Evolutionary conservation across 1,139 yeast species (phyloP).

Genomic region (Blastobotrys arbuscula): DNA sequence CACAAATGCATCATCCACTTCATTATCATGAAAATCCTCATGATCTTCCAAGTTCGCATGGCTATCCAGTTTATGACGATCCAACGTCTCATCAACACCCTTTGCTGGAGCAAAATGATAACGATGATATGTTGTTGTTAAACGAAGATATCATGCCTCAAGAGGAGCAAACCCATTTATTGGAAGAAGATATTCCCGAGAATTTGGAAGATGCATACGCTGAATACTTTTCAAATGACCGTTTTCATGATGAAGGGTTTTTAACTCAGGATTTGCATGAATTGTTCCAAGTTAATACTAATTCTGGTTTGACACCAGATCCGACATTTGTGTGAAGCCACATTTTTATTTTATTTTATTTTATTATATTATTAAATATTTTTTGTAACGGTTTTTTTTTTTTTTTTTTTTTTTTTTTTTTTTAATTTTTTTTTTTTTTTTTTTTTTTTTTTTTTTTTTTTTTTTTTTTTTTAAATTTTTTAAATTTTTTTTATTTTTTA

Average conservation of each 20-base stretch:
- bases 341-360: not conserved
- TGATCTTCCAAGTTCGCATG: constrained; percentile 6
- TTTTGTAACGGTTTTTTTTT: not conserved
- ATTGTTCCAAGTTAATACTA: constrained; percentile 14
- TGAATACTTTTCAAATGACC: constrained; percentile 18
- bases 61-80: not conserved
- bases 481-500: not conserved
- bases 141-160: constrained; percentile 28
- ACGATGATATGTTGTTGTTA: constrained; percentile 21
- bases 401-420: not conserved
- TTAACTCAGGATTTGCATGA: constrained; percentile 15
- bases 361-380: no score
- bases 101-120: constrained; percentile 9
- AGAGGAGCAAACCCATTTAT: constrained; percentile 23
- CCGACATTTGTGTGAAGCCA: constrained; percentile 9
- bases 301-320: constrained; percentile 15
- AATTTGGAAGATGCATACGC: constrained; percentile 20
- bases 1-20: not conserved
- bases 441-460: not conserved
- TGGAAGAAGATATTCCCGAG: constrained; percentile 21
- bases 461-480: not conserved
- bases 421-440: not conserved
- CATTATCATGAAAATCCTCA: constrained; percentile 1
- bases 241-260: constrained; percentile 14
- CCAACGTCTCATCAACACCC: constrained; percentile 1